Evolutionary conservation across 768 basidiomycete species (phyloP), one percentile per base, ranked within the genome.

Genomic region (Lactifluus pinguis): DNA sequence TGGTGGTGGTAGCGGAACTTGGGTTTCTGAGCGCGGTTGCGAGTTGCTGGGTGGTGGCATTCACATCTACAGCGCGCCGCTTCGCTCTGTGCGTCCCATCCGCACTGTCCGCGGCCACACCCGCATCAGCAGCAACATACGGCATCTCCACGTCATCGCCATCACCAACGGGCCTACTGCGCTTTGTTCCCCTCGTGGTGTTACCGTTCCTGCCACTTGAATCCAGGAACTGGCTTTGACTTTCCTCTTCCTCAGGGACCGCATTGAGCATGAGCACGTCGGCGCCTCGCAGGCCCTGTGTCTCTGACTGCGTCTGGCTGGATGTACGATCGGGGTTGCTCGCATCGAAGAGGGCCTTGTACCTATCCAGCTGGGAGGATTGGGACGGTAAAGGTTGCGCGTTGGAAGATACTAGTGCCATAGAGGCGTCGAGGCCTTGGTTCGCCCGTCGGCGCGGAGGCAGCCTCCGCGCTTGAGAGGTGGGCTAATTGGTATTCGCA

Each of bases 261-360:
- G 51, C 38, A 15, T 25, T 44, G 15, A 63, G 57, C 15, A 34
- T 45, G 17, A 36, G 13, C 38, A 38, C 13, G 38, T 38, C 38
- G 38, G 4, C 41, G 19, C n/a, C 19, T 19, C 42, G 51, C 38
- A 14, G 32, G 34, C 25, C 53, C 49, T 41, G 39, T 13, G 54
- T 51, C 49, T 57, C 47, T 36, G 55, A 6, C 17, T 60, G 54
- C 2, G 56, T 58, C 14, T 58, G 55, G 8, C 50, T 50, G 38
- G 52, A 15, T 9, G 49, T 42, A n/a, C 51, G 63, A 38, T 65
- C 64, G 15, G 65, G 65, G n/a, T 66, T 47, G 44, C 54, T 66
- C 29, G 60, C 65, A 5, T 66, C 59, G 25, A 65, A 66, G 11
- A 66, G 60, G 15, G 55, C 60, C 42, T 61, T 65, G 36, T 65